Evolutionary conservation across 768 basidiomycete genomes (phyloP).

Genomic region (Mrakia gelida): DNA sequence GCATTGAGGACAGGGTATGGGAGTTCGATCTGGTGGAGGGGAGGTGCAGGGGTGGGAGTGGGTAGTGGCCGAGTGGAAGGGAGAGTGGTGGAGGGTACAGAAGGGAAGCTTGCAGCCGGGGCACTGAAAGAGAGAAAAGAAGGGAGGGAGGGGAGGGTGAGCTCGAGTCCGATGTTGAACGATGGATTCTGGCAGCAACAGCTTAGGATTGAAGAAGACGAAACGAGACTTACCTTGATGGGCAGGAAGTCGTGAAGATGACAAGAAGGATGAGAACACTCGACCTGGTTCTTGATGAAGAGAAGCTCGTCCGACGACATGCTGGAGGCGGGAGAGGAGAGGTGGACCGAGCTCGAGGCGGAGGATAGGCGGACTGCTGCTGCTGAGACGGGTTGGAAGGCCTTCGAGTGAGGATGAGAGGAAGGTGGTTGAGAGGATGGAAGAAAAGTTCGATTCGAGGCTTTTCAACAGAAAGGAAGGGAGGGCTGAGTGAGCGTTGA

Average conservation of each 20-base stretch:
- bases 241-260: slow-evolving; percentile 75
- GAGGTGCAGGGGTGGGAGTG: slow-evolving; percentile 66
- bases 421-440: neutral
- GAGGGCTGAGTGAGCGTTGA: too few relatives aligned
- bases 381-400: neutral
- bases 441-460: too few relatives aligned
- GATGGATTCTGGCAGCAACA: neutral
- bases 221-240: slow-evolving; percentile 46
- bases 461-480: too few relatives aligned
- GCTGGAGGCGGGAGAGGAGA: neutral
- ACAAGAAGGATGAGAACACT: slow-evolving; percentile 66
- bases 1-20: slow-evolving; percentile 75
- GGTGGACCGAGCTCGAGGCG: neutral
- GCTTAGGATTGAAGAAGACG: neutral
- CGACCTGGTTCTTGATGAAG: slow-evolving; percentile 54
- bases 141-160: neutral
- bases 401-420: neutral
- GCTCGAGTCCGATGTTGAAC: neutral
- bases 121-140: slow-evolving; percentile 49
- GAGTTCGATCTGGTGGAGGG: slow-evolving; percentile 65
- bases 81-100: slow-evolving; percentile 76
- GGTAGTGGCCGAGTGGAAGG: slow-evolving; percentile 45
- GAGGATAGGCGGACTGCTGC: neutral
- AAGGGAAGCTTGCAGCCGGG: slow-evolving; percentile 66
- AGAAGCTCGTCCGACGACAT: slow-evolving; percentile 50